phyloP scores from a whole-genome alignment of 306 rosid genomes.

The Lupinus albus region DNA sequence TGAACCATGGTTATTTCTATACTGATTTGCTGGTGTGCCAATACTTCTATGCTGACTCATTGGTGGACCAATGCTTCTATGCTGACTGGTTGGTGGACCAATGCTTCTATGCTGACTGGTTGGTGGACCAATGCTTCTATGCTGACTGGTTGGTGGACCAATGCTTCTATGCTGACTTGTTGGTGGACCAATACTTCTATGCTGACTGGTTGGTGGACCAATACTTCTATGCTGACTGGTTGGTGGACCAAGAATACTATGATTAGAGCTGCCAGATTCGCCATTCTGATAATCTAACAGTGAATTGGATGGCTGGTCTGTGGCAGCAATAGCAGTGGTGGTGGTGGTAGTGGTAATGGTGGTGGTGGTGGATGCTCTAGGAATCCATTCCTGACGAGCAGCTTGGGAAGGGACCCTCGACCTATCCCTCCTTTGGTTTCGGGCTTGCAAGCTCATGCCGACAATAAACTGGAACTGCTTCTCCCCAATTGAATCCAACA shows the following conservation, averaged over 20 bases:
- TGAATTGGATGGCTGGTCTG: background rate
- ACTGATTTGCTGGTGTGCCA: too few species aligned
- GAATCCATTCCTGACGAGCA: slow-evolving; percentile 67
- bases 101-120: too few species aligned
- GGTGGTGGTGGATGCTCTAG: slow-evolving; percentile 43
- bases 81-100: too few species aligned
- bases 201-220: slow-evolving; percentile 12
- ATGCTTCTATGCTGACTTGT: slow-evolving; percentile 25
- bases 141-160: background rate
- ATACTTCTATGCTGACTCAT: too few species aligned
- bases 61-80: too few species aligned
- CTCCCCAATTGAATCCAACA: background rate
- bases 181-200: slow-evolving; percentile 30
- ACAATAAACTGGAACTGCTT: slow-evolving; percentile 15
- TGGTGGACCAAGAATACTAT: slow-evolving; percentile 16
- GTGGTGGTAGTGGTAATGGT: slow-evolving; percentile 27
- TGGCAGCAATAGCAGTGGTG: background rate
- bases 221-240: background rate
- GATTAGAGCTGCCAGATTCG: slow-evolving; percentile 15
- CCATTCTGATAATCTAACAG: slow-evolving; percentile 7
- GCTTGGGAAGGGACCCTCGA: slow-evolving; percentile 50
- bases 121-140: too few species aligned
- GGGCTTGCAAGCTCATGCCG: slow-evolving; percentile 57
- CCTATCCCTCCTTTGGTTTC: slow-evolving; percentile 59
- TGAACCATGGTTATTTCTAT: slow-evolving; percentile 35